Evolutionary conservation across 2,329 filamentous ascomycete genomes (phyloP).

Genomic region (Cladophialophora chaetospira): DNA sequence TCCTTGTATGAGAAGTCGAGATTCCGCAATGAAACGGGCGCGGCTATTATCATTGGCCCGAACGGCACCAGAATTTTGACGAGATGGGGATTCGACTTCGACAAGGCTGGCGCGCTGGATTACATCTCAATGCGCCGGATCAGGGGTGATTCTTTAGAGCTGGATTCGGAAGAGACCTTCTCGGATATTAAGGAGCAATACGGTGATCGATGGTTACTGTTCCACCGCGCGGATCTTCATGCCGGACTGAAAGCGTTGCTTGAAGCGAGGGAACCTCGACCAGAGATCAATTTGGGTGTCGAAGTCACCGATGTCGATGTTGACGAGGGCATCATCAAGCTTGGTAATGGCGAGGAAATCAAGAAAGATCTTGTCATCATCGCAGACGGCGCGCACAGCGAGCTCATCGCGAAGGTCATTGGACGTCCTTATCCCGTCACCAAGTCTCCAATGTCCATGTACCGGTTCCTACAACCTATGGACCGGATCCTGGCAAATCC

Average conservation of each 20-base stretch:
- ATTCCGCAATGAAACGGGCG: conserved; percentile 37
- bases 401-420: conserved; percentile 19
- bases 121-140: conserved; percentile 26
- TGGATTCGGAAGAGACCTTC: conserved; percentile 29
- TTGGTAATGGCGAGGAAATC: conserved; percentile 31
- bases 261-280: neutral
- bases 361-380: conserved; percentile 38
- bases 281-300: conserved; percentile 31
- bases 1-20: conserved; percentile 38
- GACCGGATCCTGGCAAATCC: conserved; percentile 19
- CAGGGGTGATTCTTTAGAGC: conserved; percentile 31
- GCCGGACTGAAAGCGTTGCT: conserved; percentile 34
- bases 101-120: conserved; percentile 32
- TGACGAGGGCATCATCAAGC: conserved; percentile 26
- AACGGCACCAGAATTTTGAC: conserved; percentile 36
- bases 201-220: conserved; percentile 31
- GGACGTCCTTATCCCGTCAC: conserved; percentile 8
- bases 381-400: conserved; percentile 36
- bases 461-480: conserved; percentile 24
- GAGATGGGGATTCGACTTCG: conserved; percentile 36
- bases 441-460: conserved; percentile 24
- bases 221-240: conserved; percentile 38
- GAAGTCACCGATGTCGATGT: conserved; percentile 33
- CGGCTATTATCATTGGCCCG: conserved; percentile 37
- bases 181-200: conserved; percentile 27